These are phyloP conservation scores for Colletotrichum somersetense DNA, from an alignment of 2,329 filamentous ascomycete genomes.

Conservation along the genomic window DNA sequence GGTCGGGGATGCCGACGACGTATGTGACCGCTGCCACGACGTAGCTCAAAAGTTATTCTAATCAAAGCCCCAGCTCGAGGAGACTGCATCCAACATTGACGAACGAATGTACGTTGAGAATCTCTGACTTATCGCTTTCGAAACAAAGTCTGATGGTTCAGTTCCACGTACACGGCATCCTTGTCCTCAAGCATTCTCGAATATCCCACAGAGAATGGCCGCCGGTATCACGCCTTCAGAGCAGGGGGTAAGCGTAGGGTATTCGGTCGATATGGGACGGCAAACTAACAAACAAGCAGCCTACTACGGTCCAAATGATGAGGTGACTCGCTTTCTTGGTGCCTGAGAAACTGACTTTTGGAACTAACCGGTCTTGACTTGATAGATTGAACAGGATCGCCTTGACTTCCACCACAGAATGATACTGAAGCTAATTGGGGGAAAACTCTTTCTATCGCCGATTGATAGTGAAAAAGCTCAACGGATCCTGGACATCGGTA, in stretches of 20 bases:
- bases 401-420: constrained; percentile 27
- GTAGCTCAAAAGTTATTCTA: neutral
- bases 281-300: neutral
- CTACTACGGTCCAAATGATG: constrained; percentile 54
- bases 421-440: constrained; percentile 2
- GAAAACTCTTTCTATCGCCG: constrained; percentile 15
- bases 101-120: constrained; percentile 10
- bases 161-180: constrained; percentile 26
- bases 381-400: constrained; percentile 20
- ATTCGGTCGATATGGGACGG: too few species aligned
- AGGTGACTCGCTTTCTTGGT: constrained; percentile 40
- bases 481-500: constrained; percentile 69
- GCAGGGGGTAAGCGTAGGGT: too few species aligned
- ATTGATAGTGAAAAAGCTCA: constrained; percentile 13
- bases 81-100: constrained; percentile 9
- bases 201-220: neutral
- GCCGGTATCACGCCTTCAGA: neutral
- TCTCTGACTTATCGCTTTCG: neutral
- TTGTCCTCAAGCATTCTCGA: neutral
- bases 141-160: neutral
- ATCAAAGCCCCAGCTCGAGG: neutral
- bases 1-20: neutral
- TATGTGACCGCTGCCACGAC: neutral
- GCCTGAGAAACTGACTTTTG: too few species aligned
- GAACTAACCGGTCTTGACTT: too few species aligned